Evolutionary conservation across 305 asterid species (phyloP).

Genomic region (Solanum chacoense): DNA sequence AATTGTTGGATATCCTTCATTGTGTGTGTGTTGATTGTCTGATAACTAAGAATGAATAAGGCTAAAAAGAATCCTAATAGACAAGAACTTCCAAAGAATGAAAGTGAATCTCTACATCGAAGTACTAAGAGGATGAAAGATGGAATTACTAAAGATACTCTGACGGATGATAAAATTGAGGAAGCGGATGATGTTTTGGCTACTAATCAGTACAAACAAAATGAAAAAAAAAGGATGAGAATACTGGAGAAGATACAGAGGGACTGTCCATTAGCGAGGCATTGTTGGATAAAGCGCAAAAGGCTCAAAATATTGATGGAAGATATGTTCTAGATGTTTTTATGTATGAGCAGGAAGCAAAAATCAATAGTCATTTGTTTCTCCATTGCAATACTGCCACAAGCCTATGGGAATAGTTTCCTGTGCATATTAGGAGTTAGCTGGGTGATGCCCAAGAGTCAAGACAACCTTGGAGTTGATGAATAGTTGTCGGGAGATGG

Average conservation of each 20-base stretch:
- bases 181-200: not conserved
- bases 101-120: not conserved
- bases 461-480: not conserved
- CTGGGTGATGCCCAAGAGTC: not conserved
- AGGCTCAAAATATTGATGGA: not conserved
- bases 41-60: not conserved
- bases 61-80: not conserved
- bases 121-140: not conserved
- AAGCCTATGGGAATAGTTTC: not conserved
- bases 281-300: not conserved
- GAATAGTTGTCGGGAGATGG: not conserved
- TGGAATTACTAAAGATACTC: not conserved
- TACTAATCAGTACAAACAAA: not conserved
- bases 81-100: not conserved
- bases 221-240: not conserved
- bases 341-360: not conserved
- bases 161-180: not conserved
- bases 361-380: not conserved
- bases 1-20: not conserved
- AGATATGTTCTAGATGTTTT: not conserved
- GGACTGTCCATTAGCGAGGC: not conserved
- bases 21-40: not conserved
- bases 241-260: not conserved
- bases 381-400: not conserved
- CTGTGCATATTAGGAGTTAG: not conserved